Evolutionary conservation across 108 stramenopile genomes (phyloP), one percentile per base, ranked within the genome.

Genomic region (Cyclostephanos tholiformis): DNA sequence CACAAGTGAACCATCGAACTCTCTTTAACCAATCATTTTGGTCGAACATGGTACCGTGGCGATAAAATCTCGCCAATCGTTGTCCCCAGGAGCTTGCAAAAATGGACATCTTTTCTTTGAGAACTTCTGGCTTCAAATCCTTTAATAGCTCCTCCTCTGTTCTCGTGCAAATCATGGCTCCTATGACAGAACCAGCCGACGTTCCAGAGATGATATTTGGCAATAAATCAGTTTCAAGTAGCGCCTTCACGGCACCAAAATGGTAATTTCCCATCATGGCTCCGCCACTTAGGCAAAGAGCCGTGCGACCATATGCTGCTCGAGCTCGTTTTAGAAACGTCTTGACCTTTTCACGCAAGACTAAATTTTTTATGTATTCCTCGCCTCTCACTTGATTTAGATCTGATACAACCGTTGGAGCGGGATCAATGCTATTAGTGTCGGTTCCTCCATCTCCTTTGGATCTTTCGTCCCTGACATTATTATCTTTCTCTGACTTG

Each of bases 231-330:
- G 83, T 84, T 30, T 94, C 92, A 63, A 91, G 68, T 9, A 97
- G 72, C 8, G 95, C 97, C 69, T 85, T 84, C 22, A 98, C 77
- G 30, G 94, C 85, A 2, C 99, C 99, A 51, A 95, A 89, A 80
- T 99, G 99, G 68, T 98, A 98, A 51, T 84, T 63, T 20, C 97
- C 99, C 96, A 97, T 89, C 70, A 87, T 87, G 61, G 97, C 97
- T 8, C 99, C 99, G 17, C 99, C 99, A 58, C 82, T 84, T 19
- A 99, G 83, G 73, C 96, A 90, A 35, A 99, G 79, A 2, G 97
- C 99, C 4, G 99, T 98, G 29, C 97, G 86, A 11, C 99, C 99
- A 71, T 97, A 98, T 3, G 99, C 91, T 52, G 96, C 95, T 48
- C 98, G 80, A 1, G 97, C 98, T 68, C 91, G 77, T 63, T 93